A percentile compares a stretch with the other conserved stretches of the same genome.
Evolutionary conservation across 2,329 filamentous ascomycete genomes (phyloP).

Genomic region (Fusarium redolens): DNA sequence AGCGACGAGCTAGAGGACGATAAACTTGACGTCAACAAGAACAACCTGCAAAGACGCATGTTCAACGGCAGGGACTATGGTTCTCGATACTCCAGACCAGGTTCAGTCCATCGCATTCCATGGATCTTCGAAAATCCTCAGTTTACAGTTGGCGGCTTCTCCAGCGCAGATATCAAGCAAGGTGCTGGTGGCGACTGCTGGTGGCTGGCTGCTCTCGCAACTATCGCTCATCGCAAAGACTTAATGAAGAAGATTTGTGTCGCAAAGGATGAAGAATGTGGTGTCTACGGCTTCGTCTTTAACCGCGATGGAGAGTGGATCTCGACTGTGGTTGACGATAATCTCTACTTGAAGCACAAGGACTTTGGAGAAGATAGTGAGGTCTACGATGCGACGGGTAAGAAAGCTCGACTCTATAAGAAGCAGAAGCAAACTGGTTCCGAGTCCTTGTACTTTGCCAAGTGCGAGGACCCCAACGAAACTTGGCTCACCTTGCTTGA

Average conservation of each 20-base stretch:
- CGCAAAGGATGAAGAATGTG: slow-evolving; percentile 72
- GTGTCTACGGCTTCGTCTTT: slow-evolving; percentile 81
- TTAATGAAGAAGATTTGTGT: slow-evolving; percentile 76
- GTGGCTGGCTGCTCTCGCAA: slow-evolving; percentile 77
- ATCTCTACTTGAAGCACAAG: slow-evolving; percentile 52
- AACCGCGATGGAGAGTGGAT: slow-evolving; percentile 78
- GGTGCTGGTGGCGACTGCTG: slow-evolving; percentile 74
- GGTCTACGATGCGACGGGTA: slow-evolving; percentile 54
- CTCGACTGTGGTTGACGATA: slow-evolving; percentile 78
- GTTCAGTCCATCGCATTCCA: slow-evolving; percentile 57
- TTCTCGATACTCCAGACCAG: slow-evolving; percentile 39
- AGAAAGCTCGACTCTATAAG: slow-evolving; percentile 70
- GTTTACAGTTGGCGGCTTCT: slow-evolving; percentile 55
- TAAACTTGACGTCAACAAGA: slow-evolving; percentile 25
- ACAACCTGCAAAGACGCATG: slow-evolving; percentile 23
- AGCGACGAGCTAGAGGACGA: slow-evolving; percentile 26
- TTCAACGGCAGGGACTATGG: slow-evolving; percentile 3
- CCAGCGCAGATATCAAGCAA: slow-evolving; percentile 57
- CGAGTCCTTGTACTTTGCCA: slow-evolving; percentile 75
- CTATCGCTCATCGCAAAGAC: slow-evolving; percentile 72
- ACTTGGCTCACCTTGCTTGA: slow-evolving; percentile 80
- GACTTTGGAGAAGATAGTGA: slow-evolving; percentile 56
- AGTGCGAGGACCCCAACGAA: slow-evolving; percentile 75
- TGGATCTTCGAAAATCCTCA: slow-evolving; percentile 57
- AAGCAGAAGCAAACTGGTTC: slow-evolving; percentile 75